phyloP scores from a whole-genome alignment of 805 yeast genomes.

The Wickerhamiella brachini region DNA sequence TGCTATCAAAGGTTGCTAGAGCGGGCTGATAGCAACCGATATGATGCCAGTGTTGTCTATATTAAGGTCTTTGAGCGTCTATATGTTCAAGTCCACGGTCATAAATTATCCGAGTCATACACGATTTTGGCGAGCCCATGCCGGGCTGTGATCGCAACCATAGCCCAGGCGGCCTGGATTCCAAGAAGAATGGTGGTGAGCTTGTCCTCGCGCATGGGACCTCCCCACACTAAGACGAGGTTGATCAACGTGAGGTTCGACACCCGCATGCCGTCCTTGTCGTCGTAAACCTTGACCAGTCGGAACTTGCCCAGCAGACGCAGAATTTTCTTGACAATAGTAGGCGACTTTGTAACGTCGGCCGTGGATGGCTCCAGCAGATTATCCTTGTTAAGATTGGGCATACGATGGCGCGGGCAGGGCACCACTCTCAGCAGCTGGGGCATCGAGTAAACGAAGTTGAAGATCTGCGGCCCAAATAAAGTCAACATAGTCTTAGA shows the following conservation, averaged over 20 bases:
- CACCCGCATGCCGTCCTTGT: constrained; percentile 29
- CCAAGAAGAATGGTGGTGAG: constrained; percentile 47
- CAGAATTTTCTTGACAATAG: constrained; percentile 24
- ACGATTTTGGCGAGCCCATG: constrained; percentile 76
- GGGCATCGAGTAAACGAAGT: constrained; percentile 83
- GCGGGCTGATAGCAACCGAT: too few relatives aligned
- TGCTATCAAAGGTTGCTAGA: too few relatives aligned
- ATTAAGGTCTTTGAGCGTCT: too few relatives aligned
- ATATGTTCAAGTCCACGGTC: background rate
- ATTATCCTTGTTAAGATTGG: constrained; percentile 60
- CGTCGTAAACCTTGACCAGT: constrained; percentile 33
- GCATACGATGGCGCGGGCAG: constrained; percentile 92
- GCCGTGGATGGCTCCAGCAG: constrained; percentile 56
- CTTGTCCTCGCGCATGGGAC: constrained; percentile 77
- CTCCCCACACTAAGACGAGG: constrained; percentile 67
- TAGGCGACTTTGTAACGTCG: constrained; percentile 18
- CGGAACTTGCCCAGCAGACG: constrained; percentile 33
- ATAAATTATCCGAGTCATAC: constrained; percentile 79
- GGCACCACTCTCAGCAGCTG: constrained; percentile 78
- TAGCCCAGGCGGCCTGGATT: constrained; percentile 54
- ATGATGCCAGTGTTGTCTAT: too few relatives aligned
- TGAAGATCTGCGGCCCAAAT: constrained; percentile 81
- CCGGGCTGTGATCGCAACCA: constrained; percentile 52
- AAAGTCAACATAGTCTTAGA: constrained; percentile 81
- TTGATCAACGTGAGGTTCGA: constrained; percentile 85